Base-by-base conservation (phyloP, 176 grass and related monocot species). In the Neostapfia colusana region DNA sequence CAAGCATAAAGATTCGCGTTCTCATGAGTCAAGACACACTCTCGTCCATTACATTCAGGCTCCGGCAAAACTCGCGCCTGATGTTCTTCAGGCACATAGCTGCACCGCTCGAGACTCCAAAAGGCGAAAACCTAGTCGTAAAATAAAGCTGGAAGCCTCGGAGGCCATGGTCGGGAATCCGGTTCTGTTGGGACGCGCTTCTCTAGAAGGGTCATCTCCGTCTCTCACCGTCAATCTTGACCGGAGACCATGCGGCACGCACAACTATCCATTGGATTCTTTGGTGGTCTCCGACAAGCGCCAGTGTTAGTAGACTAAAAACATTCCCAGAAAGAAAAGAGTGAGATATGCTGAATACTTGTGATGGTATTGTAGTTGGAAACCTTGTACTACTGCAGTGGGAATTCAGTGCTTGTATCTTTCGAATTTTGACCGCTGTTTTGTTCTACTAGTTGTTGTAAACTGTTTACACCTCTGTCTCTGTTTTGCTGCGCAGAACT, bases 181-280 rank as follows among this genome's bases (percentile, higher is more conserved):
- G 39, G 48, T 72, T 40, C 10, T 21, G 39, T 42, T 59, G 18
- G 59, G 56, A 24, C 70, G 69, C 51, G 75, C 24, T 34, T 83
- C 38, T 73, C 80, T 58, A 83, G 60, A 69, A 8, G 24, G 51
- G 66, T 55, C 65, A 63, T 78, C 70, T 42, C 31, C 45, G 68
- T 78, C 53, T 57, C 28, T 71, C 79, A 60, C 66, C 58, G 18
- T 67, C 34, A 18, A 35, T 16, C 65, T 82, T 86, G 72, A 81
- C 65, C 3, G 21, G 54, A 44, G 27, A 46, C 55, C 34, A 31
- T 9, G 21, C 18, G 6, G 18, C 45, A 2, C 28, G 20, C 20
- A 68, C 16, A n/a, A 31, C 31, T 63, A 42, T 4, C 21, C 78
- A 76, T 76, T 38, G 84, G 78, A 76, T 81, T 49, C 79, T 77